A percentile compares a stretch with the other conserved stretches of the same genome.
phyloP scores from a whole-genome alignment of 1,284 basidiomycete genomes.

The Kwoniella shivajii region DNA sequence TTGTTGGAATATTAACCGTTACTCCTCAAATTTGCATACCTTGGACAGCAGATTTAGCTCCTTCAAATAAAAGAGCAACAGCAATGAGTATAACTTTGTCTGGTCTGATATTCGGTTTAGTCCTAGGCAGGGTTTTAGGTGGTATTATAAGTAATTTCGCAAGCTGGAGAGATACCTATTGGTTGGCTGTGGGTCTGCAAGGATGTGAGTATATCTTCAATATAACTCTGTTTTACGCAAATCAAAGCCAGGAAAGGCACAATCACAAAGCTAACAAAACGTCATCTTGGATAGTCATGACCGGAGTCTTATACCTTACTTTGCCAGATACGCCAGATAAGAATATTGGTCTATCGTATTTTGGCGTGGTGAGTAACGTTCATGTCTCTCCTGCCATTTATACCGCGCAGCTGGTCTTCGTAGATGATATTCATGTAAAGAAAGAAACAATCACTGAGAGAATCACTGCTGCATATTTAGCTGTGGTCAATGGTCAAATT shows the following conservation, averaged over 20 bases:
- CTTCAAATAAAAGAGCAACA: constrained; percentile 63
- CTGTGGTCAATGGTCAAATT: constrained; percentile 70
- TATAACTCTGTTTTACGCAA: not conserved
- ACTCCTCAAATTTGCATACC: constrained; percentile 60
- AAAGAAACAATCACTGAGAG: not conserved
- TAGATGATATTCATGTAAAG: not conserved
- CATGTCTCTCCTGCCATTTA: no score
- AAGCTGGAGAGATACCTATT: constrained; percentile 68
- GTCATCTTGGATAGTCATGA: constrained; percentile 54
- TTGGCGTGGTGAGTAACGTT: constrained; percentile 55
- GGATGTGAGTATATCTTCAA: constrained; percentile 28
- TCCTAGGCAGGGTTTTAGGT: constrained; percentile 68
- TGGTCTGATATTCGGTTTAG: constrained; percentile 69
- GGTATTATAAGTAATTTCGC: constrained; percentile 67
- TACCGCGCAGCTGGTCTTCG: no score
- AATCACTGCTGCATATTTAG: constrained; percentile 6
- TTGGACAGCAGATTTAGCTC: constrained; percentile 67
- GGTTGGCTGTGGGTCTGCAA: constrained; percentile 63
- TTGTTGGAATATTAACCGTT: constrained; percentile 63
- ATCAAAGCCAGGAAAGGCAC: no score
- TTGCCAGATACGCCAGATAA: constrained; percentile 73
- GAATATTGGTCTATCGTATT: constrained; percentile 61
- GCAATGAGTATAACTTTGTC: constrained; percentile 68
- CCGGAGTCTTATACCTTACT: constrained; percentile 61
- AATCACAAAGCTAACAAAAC: no score